Evolutionary conservation across 2,329 filamentous ascomycete genomes (phyloP).

Genomic region (Paecilomyces niveus): DNA sequence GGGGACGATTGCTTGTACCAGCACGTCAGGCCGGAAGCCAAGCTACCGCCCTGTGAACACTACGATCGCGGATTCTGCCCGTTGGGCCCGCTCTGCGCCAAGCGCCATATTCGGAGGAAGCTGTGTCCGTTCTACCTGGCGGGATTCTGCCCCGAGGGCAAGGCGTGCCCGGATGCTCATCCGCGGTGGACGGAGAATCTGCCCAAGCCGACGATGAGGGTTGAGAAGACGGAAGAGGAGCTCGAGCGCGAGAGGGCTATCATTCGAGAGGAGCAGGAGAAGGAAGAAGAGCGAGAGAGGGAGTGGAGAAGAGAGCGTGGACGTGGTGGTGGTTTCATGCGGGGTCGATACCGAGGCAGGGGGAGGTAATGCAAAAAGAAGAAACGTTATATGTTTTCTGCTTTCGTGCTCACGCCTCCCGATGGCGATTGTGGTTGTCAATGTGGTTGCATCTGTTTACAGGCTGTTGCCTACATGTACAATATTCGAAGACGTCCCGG

Average conservation of each 20-base stretch:
- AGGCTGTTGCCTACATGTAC: background rate
- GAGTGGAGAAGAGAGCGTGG: slow-evolving; percentile 48
- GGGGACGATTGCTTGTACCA: slow-evolving; percentile 94
- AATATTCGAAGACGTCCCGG: background rate
- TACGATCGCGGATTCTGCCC: slow-evolving; percentile 95
- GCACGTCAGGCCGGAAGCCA: slow-evolving; percentile 76
- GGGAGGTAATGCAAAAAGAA: slow-evolving; percentile 24
- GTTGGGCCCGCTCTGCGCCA: slow-evolving; percentile 76
- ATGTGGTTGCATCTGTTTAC: background rate
- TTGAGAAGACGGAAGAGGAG: slow-evolving; percentile 69
- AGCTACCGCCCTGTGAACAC: slow-evolving; percentile 74
- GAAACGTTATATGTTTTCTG: slow-evolving; percentile 6
- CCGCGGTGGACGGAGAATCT: slow-evolving; percentile 67
- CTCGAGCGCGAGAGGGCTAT: slow-evolving; percentile 50
- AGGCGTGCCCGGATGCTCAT: slow-evolving; percentile 70
- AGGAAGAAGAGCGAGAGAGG: slow-evolving; percentile 47
- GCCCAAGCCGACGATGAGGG: slow-evolving; percentile 49
- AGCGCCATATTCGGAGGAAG: slow-evolving; percentile 77
- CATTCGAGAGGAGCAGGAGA: slow-evolving; percentile 55
- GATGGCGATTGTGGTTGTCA: background rate
- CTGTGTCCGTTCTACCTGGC: slow-evolving; percentile 82
- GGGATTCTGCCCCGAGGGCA: slow-evolving; percentile 87
- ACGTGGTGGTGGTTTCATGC: slow-evolving; percentile 40
- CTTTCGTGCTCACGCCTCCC: background rate
- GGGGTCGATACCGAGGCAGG: slow-evolving; percentile 39